phyloP scores from a whole-genome alignment of 768 basidiomycete species.

The Trametes cingulata region DNA sequence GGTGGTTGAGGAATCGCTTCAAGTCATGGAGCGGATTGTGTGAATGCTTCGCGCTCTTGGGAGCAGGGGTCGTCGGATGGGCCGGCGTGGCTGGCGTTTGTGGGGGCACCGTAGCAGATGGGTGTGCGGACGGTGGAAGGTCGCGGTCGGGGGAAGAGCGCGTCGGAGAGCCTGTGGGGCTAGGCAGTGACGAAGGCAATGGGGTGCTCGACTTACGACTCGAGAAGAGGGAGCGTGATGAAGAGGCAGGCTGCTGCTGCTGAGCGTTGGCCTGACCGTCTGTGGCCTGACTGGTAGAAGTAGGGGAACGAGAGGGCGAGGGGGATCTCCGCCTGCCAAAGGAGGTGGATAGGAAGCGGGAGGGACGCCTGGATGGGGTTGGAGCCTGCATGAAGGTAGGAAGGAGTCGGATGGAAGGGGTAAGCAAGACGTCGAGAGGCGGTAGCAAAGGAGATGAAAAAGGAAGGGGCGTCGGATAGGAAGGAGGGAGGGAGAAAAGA shows the following conservation, averaged over 20 bases:
- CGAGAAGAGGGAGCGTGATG: conserved; percentile 27
- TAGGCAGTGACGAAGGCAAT: conserved; percentile 18
- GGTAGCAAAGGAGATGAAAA: neutral
- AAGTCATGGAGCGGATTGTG: conserved; percentile 87
- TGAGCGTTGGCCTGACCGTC: conserved; percentile 15
- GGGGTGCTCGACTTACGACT: conserved; percentile 24
- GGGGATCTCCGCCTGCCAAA: conserved; percentile 32
- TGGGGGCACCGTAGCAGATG: neutral
- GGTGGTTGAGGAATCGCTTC: conserved; percentile 92
- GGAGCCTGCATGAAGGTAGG: conserved; percentile 23
- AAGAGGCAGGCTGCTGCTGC: conserved; percentile 23
- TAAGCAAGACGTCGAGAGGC: conserved; percentile 11
- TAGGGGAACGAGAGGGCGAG: conserved; percentile 24
- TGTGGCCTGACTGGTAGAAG: conserved; percentile 20
- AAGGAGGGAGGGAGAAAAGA: neutral
- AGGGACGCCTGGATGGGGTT: conserved; percentile 27
- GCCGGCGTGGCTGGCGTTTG: conserved; percentile 2
- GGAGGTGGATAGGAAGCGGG: conserved; percentile 30
- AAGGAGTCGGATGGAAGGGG: conserved; percentile 7
- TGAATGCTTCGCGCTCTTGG: conserved; percentile 39
- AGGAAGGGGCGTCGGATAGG: neutral
- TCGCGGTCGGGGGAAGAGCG: conserved; percentile 19
- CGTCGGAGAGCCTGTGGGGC: conserved; percentile 12
- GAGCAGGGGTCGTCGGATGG: conserved; percentile 6
- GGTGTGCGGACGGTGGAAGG: conserved; percentile 8